These are phyloP conservation scores for Phaeotremella fagi DNA, from an alignment of 768 basidiomycete species.

Conservation along the genomic window DNA sequence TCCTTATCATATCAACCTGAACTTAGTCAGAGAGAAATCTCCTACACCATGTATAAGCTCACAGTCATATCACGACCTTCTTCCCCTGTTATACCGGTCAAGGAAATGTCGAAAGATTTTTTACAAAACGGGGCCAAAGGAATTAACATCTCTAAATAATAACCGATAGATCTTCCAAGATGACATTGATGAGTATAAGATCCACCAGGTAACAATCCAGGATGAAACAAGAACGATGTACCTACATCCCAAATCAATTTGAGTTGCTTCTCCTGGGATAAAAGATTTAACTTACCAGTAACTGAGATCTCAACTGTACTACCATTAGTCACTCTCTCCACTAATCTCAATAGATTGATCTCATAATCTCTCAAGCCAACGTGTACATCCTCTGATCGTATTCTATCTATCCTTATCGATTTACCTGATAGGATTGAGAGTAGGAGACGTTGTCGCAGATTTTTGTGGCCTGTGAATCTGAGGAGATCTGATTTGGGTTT, in stretches of 20 bases:
- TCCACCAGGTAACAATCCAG: conserved; percentile 85
- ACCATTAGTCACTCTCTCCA: conserved; percentile 91
- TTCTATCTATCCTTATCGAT: conserved; percentile 74
- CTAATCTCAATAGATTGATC: conserved; percentile 74
- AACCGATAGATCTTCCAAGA: conserved; percentile 80
- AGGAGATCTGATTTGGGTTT: conserved; percentile 29
- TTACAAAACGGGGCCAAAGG: conserved; percentile 92
- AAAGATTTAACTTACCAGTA: conserved; percentile 61
- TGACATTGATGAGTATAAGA: conserved; percentile 79
- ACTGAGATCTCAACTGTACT: conserved; percentile 92
- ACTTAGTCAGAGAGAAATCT: background rate
- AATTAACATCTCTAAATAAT: conserved; percentile 84
- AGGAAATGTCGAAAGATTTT: conserved; percentile 69
- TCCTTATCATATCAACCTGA: conserved; percentile 81
- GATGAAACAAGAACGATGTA: conserved; percentile 85
- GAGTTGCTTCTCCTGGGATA: no score
- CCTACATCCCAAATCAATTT: no score
- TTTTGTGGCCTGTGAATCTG: conserved; percentile 61
- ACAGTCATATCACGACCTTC: conserved; percentile 82
- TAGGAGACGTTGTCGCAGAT: conserved; percentile 76
- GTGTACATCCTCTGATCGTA: conserved; percentile 86
- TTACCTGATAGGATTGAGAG: conserved; percentile 87
- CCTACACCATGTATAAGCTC: conserved; percentile 32
- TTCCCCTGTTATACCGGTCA: conserved; percentile 88
- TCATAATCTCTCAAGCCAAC: conserved; percentile 95